A percentile compares a stretch with the other conserved stretches of the same genome.
phyloP scores from a whole-genome alignment of 495 filamentous ascomycete species.

The Trichocladium antarcticum region DNA sequence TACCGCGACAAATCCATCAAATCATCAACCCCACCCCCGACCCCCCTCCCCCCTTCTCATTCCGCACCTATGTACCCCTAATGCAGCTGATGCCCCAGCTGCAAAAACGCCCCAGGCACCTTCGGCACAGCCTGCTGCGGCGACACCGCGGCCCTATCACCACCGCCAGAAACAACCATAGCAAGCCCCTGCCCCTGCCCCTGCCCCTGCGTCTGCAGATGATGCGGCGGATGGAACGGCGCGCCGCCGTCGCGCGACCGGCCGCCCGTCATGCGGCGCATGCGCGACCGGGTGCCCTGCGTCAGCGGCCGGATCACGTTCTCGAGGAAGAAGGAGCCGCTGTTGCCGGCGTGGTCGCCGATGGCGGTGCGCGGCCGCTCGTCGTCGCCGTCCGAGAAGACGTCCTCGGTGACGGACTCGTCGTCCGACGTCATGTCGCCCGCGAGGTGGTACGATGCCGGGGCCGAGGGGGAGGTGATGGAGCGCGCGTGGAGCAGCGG shows the following conservation, averaged over 20 bases:
- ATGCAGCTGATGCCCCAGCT: background rate
- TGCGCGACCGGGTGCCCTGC: constrained; percentile 44
- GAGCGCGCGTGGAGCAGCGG: constrained; percentile 59
- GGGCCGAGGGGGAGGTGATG: constrained; percentile 56
- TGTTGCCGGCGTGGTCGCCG: constrained; percentile 9
- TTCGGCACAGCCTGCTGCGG: constrained; percentile 11
- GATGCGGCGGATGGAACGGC: constrained; percentile 13
- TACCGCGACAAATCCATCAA: too few species aligned
- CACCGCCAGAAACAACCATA: background rate
- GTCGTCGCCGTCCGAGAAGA: constrained; percentile 45
- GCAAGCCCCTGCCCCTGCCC: background rate
- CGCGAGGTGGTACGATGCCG: constrained; percentile 40
- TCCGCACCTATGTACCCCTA: too few species aligned
- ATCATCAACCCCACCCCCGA: background rate
- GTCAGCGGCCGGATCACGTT: constrained; percentile 51
- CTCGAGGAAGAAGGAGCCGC: constrained; percentile 49
- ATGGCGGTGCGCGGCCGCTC: constrained; percentile 22
- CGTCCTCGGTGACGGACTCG: constrained; percentile 36
- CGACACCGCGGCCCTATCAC: background rate
- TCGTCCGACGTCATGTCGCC: constrained; percentile 47
- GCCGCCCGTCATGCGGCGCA: constrained; percentile 57
- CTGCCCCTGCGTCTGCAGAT: too few species aligned
- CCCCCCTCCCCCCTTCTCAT: background rate
- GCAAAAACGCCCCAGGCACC: constrained; percentile 17
- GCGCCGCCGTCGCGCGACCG: constrained; percentile 50